A percentile compares a stretch with the other conserved stretches of the same genome.
Conservation (phyloP, 257 asterid species). For the Solanum dulcamara region DNA sequence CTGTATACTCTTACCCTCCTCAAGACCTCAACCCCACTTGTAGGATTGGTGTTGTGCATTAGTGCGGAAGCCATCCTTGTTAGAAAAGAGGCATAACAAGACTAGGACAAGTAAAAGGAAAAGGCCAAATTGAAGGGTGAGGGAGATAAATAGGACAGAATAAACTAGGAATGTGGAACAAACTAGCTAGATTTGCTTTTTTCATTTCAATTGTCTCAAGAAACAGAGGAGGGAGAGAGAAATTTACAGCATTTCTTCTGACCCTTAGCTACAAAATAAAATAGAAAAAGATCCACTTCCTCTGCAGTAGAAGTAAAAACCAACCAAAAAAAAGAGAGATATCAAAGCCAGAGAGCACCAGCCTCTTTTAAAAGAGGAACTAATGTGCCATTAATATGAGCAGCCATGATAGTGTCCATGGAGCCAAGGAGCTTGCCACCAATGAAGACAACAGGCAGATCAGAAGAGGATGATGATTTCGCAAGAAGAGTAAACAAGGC, state of each 20-base stretch:
- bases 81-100: background rate
- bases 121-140: background rate
- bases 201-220: background rate
- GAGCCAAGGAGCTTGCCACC: constrained; percentile 20
- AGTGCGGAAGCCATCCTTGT: background rate
- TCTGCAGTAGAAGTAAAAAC: background rate
- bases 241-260: background rate
- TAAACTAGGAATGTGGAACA: too few species aligned
- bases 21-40: too few species aligned
- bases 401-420: constrained; percentile 13
- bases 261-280: background rate
- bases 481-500: background rate
- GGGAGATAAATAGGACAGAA: too few species aligned
- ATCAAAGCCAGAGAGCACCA: constrained; percentile 21
- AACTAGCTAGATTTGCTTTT: background rate
- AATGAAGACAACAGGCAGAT: constrained; percentile 13
- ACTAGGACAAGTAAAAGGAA: background rate
- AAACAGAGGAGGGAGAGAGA: background rate
- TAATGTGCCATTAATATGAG: constrained; percentile 17
- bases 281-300: background rate
- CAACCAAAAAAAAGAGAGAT: too few species aligned
- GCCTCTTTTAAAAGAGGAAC: constrained; percentile 19
- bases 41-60: background rate
- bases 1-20: too few species aligned
- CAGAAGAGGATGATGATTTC: background rate